Percentiles rank a stretch among this genome's conserved stretches.
phyloP scores from a whole-genome alignment of 805 yeast genomes.

The Candida silvatica region DNA sequence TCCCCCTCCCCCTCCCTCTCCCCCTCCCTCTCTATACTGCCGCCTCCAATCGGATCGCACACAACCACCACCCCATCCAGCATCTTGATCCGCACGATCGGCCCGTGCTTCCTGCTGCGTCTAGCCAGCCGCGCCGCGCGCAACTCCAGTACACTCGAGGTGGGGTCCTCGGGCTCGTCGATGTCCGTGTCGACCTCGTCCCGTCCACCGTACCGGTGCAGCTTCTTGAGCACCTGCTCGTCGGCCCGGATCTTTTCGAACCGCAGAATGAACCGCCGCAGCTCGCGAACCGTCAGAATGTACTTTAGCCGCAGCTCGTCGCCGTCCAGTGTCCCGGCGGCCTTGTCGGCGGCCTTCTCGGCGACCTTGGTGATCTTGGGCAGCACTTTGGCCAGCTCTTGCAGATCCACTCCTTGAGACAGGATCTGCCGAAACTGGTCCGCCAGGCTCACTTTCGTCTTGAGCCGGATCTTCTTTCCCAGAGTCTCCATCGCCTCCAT shows the following conservation, averaged over 20 bases:
- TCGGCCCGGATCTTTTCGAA: slow-evolving; percentile 30
- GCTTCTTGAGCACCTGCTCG: slow-evolving; percentile 19
- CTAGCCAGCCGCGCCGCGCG: background rate
- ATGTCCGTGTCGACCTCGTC: background rate
- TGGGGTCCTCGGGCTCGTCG: background rate
- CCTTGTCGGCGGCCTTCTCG: slow-evolving; percentile 29
- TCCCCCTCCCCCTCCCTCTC: background rate
- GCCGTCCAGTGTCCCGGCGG: slow-evolving; percentile 37
- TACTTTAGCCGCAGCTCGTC: slow-evolving; percentile 46
- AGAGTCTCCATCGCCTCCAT: slow-evolving; percentile 34
- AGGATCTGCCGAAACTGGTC: slow-evolving; percentile 3
- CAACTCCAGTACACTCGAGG: background rate
- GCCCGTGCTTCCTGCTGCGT: slow-evolving; percentile 6
- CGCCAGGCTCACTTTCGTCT: slow-evolving; percentile 3
- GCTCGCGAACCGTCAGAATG: slow-evolving; percentile 40
- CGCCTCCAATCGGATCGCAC: no score
- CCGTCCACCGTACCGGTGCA: slow-evolving; percentile 5
- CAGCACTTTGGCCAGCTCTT: background rate
- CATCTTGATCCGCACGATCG: background rate
- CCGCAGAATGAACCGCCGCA: slow-evolving; percentile 28
- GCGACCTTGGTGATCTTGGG: slow-evolving; percentile 36
- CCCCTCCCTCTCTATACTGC: background rate
- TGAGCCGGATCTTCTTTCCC: slow-evolving; percentile 10
- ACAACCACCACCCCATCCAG: no score
- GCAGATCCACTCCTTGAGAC: slow-evolving; percentile 8